These are phyloP conservation scores for Pulveroboletus ravenelii DNA, from an alignment of 768 basidiomycete genomes.

Conservation along the genomic window DNA sequence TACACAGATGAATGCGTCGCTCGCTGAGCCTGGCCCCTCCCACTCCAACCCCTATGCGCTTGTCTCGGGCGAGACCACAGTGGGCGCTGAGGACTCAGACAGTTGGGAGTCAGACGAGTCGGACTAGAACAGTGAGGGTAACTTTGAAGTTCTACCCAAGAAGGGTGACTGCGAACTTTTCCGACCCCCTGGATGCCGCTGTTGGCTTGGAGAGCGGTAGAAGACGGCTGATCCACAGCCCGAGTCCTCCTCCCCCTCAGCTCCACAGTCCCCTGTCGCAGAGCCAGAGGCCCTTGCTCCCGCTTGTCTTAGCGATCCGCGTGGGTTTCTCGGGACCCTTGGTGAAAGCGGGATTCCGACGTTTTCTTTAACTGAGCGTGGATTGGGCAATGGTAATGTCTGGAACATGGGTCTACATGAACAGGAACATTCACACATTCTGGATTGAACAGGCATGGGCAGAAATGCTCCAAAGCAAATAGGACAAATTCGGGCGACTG, in stretches of 20 bases:
- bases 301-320: too few species aligned
- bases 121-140: conserved; percentile 4
- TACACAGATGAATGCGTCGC: background rate
- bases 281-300: too few species aligned
- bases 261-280: background rate
- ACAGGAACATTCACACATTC: conserved; percentile 46
- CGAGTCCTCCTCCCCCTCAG: background rate
- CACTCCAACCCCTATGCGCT: conserved; percentile 16
- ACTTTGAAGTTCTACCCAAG: conserved; percentile 13
- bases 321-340: too few species aligned
- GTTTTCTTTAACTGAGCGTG: too few species aligned
- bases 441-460: conserved; percentile 46
- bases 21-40: background rate
- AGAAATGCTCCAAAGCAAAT: conserved; percentile 25
- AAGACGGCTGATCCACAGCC: background rate
- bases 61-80: background rate
- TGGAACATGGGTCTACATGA: conserved; percentile 42
- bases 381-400: too few species aligned
- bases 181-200: background rate
- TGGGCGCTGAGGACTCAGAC: conserved; percentile 1
- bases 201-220: background rate
- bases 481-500: conserved; percentile 41
- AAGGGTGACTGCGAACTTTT: conserved; percentile 27
- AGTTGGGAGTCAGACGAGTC: background rate
- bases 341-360: too few species aligned